Evolutionary conservation across 805 yeast genomes (phyloP), one percentile per base, ranked within the genome.

Genomic region (Yamadazyma akitaensis): DNA sequence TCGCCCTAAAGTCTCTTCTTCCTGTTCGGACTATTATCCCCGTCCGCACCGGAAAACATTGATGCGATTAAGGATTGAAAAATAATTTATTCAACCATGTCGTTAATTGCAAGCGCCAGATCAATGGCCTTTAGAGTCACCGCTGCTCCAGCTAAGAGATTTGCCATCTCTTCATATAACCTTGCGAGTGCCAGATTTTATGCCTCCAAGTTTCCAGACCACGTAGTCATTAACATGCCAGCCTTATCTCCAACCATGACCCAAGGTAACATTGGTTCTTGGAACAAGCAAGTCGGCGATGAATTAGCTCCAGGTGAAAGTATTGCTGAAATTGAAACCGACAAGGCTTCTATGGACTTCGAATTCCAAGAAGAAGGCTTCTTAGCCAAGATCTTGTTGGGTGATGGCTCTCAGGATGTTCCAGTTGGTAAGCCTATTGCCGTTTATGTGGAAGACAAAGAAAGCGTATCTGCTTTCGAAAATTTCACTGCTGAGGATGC

Each of bases 171-270:
- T 28, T 53, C 58, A 26, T 54, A 62, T 42, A 66, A 62, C 52
- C 59, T 65, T 58, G 68, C 70, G 30, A 62, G 76, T 59, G 67
- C 70, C 35, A 62, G 77, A 58, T 64, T 67, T 49, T 72, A 72
- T 60, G 62, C 75, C 21, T 67, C 75, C 26, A 70, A 72, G 55
- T 88, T 80, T 71, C 96, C 96, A 31, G 68, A 82, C 17, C 97
- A 94, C 70, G 81, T 86, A 50, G 83, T 94, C 62, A 89, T 94
- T 59, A 85, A 84, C 65, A 94, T 94, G 99, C 99, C 99, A 41
- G 99, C 99, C 9, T 76, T 94, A 60, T 92, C 98, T n/a, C 99
- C 99, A 55, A 94, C 99, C 45, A 94, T 94, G 99, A 87, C 97
- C 51, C 92, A 88, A 64, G 99, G 99, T 65, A 85, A 82, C 67